These are phyloP conservation scores for Coniferiporia weirii DNA, from an alignment of 1,284 basidiomycete species.

Conservation along the genomic window DNA sequence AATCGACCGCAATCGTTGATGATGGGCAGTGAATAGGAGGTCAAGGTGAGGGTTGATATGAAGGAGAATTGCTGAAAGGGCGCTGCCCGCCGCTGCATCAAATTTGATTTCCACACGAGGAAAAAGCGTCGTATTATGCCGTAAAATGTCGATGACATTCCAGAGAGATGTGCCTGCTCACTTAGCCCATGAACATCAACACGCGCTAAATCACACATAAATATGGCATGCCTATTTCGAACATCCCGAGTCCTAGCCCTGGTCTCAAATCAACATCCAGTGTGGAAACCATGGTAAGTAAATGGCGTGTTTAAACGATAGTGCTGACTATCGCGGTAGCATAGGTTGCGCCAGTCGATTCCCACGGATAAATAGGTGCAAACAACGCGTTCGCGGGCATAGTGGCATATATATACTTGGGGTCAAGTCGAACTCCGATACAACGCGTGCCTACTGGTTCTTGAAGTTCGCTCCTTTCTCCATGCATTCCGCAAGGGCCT, in stretches of 20 bases:
- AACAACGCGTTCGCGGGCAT: constrained; percentile 4
- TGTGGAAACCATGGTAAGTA: constrained; percentile 58
- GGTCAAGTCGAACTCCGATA: background rate
- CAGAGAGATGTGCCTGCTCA: constrained; percentile 71
- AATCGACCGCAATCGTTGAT: constrained; percentile 75
- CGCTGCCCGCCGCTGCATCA: constrained; percentile 67
- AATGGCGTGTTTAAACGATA: too few species aligned
- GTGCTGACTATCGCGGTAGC: too few species aligned
- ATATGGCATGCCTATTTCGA: constrained; percentile 57
- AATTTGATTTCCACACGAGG: constrained; percentile 83
- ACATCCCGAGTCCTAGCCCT: constrained; percentile 72
- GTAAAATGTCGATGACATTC: constrained; percentile 70
- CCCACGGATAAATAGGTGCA: background rate
- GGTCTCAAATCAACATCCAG: constrained; percentile 74
- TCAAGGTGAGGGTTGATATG: constrained; percentile 76
- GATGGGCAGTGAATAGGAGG: constrained; percentile 70
- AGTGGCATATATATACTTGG: too few species aligned
- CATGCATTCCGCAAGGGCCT: background rate
- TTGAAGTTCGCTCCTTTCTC: background rate
- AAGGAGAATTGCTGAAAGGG: constrained; percentile 64
- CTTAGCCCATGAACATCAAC: constrained; percentile 5
- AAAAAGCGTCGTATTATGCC: constrained; percentile 52
- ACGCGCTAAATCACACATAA: constrained; percentile 8
- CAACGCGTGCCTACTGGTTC: background rate
- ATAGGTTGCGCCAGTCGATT: background rate